Conservation (phyloP, 208 protist genomes). For the Endotrypanum monterogeii region DNA sequence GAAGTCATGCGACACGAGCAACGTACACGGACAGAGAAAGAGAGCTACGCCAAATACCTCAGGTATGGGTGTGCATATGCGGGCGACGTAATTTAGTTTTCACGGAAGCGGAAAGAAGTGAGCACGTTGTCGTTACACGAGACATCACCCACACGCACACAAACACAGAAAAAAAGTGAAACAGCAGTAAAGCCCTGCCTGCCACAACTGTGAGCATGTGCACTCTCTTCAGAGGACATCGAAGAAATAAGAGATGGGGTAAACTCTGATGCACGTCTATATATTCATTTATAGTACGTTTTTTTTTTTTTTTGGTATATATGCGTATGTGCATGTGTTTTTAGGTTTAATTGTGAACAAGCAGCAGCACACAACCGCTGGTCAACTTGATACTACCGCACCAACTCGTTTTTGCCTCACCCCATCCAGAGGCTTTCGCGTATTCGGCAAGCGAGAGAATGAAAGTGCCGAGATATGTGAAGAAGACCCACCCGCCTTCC, state of each 20-base stretch:
- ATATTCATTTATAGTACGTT: too few species aligned
- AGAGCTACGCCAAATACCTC: background rate
- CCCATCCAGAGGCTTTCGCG: background rate
- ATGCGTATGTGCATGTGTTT: background rate
- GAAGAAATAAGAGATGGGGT: background rate
- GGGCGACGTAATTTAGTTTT: background rate
- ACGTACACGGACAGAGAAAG: background rate
- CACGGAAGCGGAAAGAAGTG: background rate
- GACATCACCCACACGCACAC: background rate
- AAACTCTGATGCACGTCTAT: background rate
- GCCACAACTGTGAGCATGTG: too few species aligned
- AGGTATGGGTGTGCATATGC: background rate
- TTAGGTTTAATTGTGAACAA: slow-evolving; percentile 7
- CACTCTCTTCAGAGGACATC: background rate
- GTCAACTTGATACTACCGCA: background rate
- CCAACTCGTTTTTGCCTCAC: background rate
- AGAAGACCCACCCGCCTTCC: background rate
- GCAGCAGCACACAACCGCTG: background rate
- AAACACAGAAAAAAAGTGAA: background rate
- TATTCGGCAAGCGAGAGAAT: background rate
- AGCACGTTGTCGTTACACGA: background rate
- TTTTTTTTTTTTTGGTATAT: too few species aligned
- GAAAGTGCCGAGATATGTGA: background rate
- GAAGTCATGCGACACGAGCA: too few species aligned
- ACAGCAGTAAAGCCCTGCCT: background rate